Evolutionary conservation across 305 asterid species (phyloP), one percentile per base, ranked within the genome.

Genomic region (Rubia tinctorum): DNA sequence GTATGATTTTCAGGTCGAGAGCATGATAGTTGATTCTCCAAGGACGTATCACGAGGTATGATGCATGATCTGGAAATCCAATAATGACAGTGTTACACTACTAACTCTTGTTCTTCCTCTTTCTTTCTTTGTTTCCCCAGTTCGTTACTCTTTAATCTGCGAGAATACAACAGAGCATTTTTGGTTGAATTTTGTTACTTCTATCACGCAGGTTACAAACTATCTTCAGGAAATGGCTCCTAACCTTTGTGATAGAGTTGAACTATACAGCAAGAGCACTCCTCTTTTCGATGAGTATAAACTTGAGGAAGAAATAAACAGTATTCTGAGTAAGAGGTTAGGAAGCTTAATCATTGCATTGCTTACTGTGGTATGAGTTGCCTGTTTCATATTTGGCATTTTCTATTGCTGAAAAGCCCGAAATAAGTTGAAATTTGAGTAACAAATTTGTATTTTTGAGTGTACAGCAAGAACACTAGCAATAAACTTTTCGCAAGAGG

Each of bases 211-310:
- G 99, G 97, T 92, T 85, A 90, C 97, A 80, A 95, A 89, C 86
- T 95, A 95, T 91, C 98, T 95, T 74, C 96, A 90, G 83, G 96
- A 88, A 72, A 88, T 92, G 74, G 99, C 97, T 76, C 98, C 97
- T 30, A 72, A 88, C 81, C 98, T 95, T 67, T 92, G 97, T 87
- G 95, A 88, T 74, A 82, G 99, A 84, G 86, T 95, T 51, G 97
- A 92, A 84, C 83, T 95, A 79, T 90, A 90, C 84, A 78, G 76
- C 83, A 89, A 86, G 84, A 80, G 86, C 68, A 82, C 88, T 80
- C 99, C 96, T 23, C 91, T 95, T 81, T 95, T 95, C 81, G 96
- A 95, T 81, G 96, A 89, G 79, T 88, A 88, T 78, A 79, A 87
- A 60, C 88, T 95, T 75, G 99, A 89, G 86, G 97, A 85, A 79